Percentiles rank a stretch among this genome's conserved stretches.
Conservation (phyloP, 2,329 filamentous ascomycete genomes). For the Aspergillus costaricaensis region DNA sequence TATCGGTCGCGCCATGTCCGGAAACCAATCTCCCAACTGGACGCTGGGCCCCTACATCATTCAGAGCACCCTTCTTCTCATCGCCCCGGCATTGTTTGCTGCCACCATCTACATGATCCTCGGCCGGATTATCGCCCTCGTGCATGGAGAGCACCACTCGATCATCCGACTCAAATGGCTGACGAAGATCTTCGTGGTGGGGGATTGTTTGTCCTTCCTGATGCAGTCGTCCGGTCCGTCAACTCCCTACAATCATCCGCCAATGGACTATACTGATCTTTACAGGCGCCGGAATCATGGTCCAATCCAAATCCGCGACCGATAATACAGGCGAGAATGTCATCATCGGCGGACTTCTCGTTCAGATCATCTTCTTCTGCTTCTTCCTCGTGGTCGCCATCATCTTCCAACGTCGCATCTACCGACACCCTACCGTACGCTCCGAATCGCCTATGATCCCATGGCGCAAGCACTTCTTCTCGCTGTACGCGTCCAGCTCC, state of each 20-base stretch:
- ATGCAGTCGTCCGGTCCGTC: slow-evolving; percentile 38
- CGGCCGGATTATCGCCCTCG: slow-evolving; percentile 45
- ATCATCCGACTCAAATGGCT: slow-evolving; percentile 48
- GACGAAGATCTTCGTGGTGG: slow-evolving; percentile 51
- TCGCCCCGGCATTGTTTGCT: slow-evolving; percentile 52
- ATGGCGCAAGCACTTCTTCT: slow-evolving; percentile 14
- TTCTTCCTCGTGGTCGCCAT: slow-evolving; percentile 18
- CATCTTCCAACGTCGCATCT: slow-evolving; percentile 21
- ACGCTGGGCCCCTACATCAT: slow-evolving; percentile 11
- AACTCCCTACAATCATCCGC: background rate
- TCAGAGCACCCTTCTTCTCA: slow-evolving; percentile 28
- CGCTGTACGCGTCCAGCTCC: slow-evolving; percentile 26
- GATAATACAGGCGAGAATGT: slow-evolving; percentile 17
- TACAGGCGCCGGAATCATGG: slow-evolving; percentile 7
- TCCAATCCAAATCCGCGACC: slow-evolving; percentile 12
- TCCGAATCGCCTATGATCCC: slow-evolving; percentile 3
- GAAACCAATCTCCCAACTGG: slow-evolving; percentile 12
- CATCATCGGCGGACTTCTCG: slow-evolving; percentile 19
- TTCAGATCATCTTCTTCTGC: slow-evolving; percentile 25
- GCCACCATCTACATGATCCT: slow-evolving; percentile 54
- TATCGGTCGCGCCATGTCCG: slow-evolving; percentile 12
- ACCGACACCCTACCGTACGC: slow-evolving; percentile 11
- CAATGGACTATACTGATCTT: background rate
- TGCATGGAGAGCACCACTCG: slow-evolving; percentile 43
- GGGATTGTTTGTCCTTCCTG: slow-evolving; percentile 51